Evolutionary conservation across 805 yeast species (phyloP).

Genomic region (Wickerhamomyces kurtzmanii): DNA sequence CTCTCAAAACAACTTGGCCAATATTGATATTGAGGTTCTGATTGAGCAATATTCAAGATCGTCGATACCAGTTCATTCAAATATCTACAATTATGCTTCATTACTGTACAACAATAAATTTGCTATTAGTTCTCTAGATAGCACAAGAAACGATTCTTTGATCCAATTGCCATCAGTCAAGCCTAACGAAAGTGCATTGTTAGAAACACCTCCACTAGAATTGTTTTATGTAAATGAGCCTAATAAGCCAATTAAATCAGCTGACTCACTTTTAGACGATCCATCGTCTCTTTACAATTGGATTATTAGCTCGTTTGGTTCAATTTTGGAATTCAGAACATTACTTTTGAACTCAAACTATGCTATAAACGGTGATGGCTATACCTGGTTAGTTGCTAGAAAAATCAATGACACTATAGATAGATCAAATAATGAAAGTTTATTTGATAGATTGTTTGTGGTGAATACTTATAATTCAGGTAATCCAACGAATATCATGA

Average conservation of each 20-base stretch:
- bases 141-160: constrained; percentile 10
- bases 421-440: constrained; percentile 6
- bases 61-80: constrained; percentile 16
- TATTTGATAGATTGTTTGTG: constrained; percentile 48
- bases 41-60: constrained; percentile 19
- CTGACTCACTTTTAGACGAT: constrained; percentile 18
- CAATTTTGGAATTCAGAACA: constrained; percentile 64
- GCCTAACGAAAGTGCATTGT: constrained; percentile 22
- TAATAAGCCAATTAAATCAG: constrained; percentile 18
- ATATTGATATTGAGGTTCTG: constrained; percentile 11
- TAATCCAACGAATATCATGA: constrained; percentile 57
- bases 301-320: constrained; percentile 60
- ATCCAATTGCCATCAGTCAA: constrained; percentile 7
- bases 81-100: constrained; percentile 28
- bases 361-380: constrained; percentile 81
- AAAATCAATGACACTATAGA: constrained; percentile 14
- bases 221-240: constrained; percentile 19
- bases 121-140: constrained; percentile 23
- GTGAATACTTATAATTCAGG: constrained; percentile 88
- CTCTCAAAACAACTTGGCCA: constrained; percentile 14
- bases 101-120: constrained; percentile 26
- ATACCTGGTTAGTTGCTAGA: constrained; percentile 77
- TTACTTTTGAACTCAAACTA: constrained; percentile 59
- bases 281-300: too few relatives aligned
- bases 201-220: constrained; percentile 32